Evolutionary conservation across 1,284 basidiomycete genomes (phyloP).

Genomic region (Leccinum insolens): DNA sequence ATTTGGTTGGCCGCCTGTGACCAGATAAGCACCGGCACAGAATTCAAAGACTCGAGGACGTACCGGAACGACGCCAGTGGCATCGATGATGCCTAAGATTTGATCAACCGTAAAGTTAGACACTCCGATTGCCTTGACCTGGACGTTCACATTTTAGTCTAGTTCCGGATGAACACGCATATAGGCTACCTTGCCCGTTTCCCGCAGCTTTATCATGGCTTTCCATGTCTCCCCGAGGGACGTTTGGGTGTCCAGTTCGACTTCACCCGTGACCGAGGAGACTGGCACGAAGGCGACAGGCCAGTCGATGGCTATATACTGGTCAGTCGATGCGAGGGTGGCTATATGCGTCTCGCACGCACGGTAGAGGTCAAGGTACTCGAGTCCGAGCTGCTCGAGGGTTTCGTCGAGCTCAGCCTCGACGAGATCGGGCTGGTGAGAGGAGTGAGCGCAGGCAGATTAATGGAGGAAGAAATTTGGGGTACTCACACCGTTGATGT

Average conservation of each 20-base stretch:
- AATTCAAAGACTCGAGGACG: background rate
- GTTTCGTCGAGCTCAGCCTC: constrained; percentile 78
- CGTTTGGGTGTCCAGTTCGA: constrained; percentile 61
- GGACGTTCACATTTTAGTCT: background rate
- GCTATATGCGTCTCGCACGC: constrained; percentile 25
- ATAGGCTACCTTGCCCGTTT: constrained; percentile 43
- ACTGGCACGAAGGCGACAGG: constrained; percentile 75
- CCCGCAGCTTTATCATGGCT: constrained; percentile 66
- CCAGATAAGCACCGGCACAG: constrained; percentile 1
- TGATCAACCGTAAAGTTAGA: constrained; percentile 79
- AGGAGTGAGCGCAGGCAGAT: constrained; percentile 28
- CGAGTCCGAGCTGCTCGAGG: constrained; percentile 67
- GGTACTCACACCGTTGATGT: constrained; percentile 83
- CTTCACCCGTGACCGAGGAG: constrained; percentile 44
- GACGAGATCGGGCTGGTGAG: constrained; percentile 63
- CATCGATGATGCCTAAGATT: constrained; percentile 71
- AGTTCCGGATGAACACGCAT: background rate
- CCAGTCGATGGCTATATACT: constrained; percentile 80
- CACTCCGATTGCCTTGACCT: constrained; percentile 71
- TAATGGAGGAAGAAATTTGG: background rate
- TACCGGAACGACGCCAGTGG: constrained; percentile 76
- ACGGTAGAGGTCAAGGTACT: constrained; percentile 84
- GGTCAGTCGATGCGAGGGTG: constrained; percentile 2
- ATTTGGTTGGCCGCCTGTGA: constrained; percentile 74
- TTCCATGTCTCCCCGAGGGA: constrained; percentile 83